These are phyloP conservation scores for Dittrichia graveolens DNA, from an alignment of 129 eudicot genomes.

Conservation along the genomic window DNA sequence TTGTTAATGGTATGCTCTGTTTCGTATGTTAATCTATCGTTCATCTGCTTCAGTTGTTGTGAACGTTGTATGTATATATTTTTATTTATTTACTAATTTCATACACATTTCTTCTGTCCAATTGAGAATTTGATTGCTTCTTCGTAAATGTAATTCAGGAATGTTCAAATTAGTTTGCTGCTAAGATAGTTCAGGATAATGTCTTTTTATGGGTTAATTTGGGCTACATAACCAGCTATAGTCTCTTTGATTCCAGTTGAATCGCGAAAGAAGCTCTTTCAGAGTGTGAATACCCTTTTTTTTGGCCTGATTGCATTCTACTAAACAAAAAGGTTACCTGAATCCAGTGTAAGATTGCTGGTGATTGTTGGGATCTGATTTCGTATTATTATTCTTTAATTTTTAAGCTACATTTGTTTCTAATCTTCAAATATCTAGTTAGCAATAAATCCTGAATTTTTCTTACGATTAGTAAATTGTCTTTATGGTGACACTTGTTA, in stretches of 20 bases:
- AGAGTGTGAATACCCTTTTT: no score
- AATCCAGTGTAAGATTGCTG: no score
- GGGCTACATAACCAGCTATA: background rate
- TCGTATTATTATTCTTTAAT: background rate
- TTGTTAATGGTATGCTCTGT: slow-evolving; percentile 31
- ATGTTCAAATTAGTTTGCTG: background rate
- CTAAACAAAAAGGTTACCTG: background rate
- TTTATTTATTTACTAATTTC: background rate
- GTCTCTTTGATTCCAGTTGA: background rate
- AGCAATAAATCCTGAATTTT: background rate
- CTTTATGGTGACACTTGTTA: background rate
- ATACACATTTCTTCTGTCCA: background rate
- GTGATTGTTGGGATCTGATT: background rate
- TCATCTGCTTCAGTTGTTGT: slow-evolving; percentile 6
- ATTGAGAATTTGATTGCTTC: background rate
- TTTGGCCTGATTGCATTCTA: no score
- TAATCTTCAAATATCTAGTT: background rate
- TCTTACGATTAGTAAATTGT: background rate
- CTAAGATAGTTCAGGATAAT: background rate
- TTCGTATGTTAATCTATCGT: background rate
- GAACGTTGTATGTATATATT: slow-evolving; percentile 4
- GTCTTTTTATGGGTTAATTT: slow-evolving; percentile 5
- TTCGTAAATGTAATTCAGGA: background rate
- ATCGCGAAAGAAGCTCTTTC: no score
- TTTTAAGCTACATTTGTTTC: background rate